Conservation (phyloP, 139 green algal genomes). For the Deuterostichococcus epilithicus region DNA sequence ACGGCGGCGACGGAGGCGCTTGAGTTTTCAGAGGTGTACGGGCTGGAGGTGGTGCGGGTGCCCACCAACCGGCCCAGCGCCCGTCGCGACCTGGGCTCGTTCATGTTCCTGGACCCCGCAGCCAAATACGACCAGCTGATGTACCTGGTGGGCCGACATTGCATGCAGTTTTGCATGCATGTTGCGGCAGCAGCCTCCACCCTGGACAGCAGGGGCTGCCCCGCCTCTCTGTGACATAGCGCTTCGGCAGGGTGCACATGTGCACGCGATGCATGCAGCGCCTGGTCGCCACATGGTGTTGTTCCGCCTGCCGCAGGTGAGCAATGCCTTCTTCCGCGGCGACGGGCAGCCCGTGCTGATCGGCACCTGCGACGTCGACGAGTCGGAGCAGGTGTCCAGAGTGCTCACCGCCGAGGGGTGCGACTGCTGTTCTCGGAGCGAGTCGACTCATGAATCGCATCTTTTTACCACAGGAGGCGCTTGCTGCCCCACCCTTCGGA, state of each 20-base stretch:
- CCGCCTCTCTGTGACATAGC: too few relatives aligned
- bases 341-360: slow-evolving; percentile 81
- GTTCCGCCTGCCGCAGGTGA: not conserved
- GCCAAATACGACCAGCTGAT: slow-evolving; percentile 47
- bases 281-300: not conserved
- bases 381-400: slow-evolving; percentile 39
- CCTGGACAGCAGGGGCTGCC: too few relatives aligned
- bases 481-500: too few relatives aligned
- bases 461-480: too few relatives aligned
- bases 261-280: too few relatives aligned
- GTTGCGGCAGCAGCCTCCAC: slow-evolving; percentile 6
- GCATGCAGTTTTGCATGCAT: not conserved
- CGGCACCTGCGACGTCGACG: slow-evolving; percentile 74
- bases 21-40: slow-evolving; percentile 62
- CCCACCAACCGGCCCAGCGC: slow-evolving; percentile 72
- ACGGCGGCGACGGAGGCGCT: slow-evolving; percentile 34
- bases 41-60: slow-evolving; percentile 62
- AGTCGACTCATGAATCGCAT: too few relatives aligned
- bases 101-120: slow-evolving; percentile 63
- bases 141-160: slow-evolving; percentile 17
- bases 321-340: not conserved
- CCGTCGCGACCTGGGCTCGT: slow-evolving; percentile 46
- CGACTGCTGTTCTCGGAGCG: too few relatives aligned
- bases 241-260: too few relatives aligned
- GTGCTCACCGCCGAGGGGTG: not conserved